Evolutionary conservation across 106 monocot genomes (phyloP).

Genomic region (Dendrobium huoshanense): DNA sequence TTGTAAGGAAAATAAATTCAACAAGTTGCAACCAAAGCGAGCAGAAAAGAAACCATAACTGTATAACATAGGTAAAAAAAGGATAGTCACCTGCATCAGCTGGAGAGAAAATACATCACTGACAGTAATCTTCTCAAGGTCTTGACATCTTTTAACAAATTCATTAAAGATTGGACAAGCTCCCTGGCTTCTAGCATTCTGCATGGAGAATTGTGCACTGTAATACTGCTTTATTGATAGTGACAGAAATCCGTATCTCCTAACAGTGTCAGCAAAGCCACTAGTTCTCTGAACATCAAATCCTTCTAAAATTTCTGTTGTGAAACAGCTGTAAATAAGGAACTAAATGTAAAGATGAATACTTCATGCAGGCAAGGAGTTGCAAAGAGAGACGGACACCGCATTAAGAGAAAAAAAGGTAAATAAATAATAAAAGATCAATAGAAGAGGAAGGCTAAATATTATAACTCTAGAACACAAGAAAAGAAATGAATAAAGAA

Average conservation of each 20-base stretch:
- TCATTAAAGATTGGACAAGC: constrained; percentile 56
- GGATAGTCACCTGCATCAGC: constrained; percentile 81
- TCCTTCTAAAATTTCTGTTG: constrained; percentile 95
- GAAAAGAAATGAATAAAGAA: not conserved
- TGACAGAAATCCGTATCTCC: constrained; percentile 79
- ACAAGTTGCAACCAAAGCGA: not conserved
- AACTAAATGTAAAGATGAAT: not conserved
- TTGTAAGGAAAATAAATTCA: not conserved
- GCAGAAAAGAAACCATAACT: not conserved
- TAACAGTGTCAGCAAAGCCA: constrained; percentile 74
- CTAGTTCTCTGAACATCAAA: constrained; percentile 90
- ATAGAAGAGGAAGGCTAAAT: not conserved
- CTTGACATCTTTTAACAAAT: constrained; percentile 72
- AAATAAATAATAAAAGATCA: not conserved
- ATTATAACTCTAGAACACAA: not conserved
- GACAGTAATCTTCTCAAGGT: constrained; percentile 74
- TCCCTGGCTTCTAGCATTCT: constrained; percentile 4
- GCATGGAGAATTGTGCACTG: constrained; percentile 27
- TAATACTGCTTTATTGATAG: constrained; percentile 71
- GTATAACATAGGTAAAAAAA: not conserved
- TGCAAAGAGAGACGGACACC: not conserved
- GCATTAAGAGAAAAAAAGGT: too few species aligned
- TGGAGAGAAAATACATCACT: constrained; percentile 88
- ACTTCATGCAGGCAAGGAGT: not conserved
- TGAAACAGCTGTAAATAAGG: constrained; percentile 71